These are phyloP conservation scores for Colletotrichum ledebouriae DNA, from an alignment of 2,329 filamentous ascomycete species.

Conservation along the genomic window DNA sequence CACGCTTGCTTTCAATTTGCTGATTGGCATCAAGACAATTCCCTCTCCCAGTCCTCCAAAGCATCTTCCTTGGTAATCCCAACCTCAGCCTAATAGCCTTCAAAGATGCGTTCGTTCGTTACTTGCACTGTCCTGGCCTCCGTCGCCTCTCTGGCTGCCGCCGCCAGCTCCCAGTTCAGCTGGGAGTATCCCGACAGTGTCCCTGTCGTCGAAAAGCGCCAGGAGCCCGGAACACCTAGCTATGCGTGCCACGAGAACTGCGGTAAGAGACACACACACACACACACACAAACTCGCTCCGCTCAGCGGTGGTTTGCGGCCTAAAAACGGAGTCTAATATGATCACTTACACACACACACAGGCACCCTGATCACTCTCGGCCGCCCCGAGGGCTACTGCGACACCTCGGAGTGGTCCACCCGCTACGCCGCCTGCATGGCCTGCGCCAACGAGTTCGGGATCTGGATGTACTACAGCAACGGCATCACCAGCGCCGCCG, in stretches of 20 bases:
- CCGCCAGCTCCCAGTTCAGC: slow-evolving; percentile 19
- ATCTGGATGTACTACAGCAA: slow-evolving; percentile 61
- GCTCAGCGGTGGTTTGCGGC: background rate
- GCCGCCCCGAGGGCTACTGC: slow-evolving; percentile 53
- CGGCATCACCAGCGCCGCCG: slow-evolving; percentile 51
- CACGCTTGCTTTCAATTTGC: slow-evolving; percentile 31
- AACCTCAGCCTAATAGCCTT: slow-evolving; percentile 2
- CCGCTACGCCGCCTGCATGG: slow-evolving; percentile 57
- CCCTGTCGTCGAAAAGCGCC: slow-evolving; percentile 53
- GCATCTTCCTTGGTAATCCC: slow-evolving; percentile 15
- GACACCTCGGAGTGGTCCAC: slow-evolving; percentile 54
- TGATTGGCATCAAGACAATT: slow-evolving; percentile 36
- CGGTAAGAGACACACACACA: slow-evolving; percentile 49
- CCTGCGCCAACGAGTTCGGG: slow-evolving; percentile 57
- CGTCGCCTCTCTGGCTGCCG: slow-evolving; percentile 32
- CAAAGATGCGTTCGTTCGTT: slow-evolving; percentile 41
- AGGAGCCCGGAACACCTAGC: slow-evolving; percentile 58
- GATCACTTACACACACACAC: background rate
- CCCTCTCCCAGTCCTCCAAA: slow-evolving; percentile 24
- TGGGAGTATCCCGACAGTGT: slow-evolving; percentile 38
- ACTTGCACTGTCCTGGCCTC: slow-evolving; percentile 38
- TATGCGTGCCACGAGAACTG: slow-evolving; percentile 63
- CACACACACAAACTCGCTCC: too few species aligned
- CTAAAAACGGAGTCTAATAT: background rate
- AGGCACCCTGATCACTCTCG: slow-evolving; percentile 51